Base-by-base conservation (phyloP, 768 basidiomycete species). In the Trametes cinnabarina region DNA sequence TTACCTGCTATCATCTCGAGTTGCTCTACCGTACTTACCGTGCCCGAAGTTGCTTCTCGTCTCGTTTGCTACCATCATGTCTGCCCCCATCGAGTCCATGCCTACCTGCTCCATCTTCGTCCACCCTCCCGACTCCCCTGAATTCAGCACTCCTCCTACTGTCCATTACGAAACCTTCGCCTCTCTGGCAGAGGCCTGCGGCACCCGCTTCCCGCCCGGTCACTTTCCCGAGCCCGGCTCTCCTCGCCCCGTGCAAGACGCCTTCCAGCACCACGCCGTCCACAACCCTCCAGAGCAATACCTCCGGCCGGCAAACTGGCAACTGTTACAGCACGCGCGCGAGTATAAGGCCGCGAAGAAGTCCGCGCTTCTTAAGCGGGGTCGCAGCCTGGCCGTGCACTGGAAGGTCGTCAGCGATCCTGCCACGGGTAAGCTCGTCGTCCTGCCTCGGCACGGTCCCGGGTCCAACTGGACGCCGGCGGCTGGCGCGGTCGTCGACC, bases 301-400 rank as follows among this genome's bases (percentile, higher is more conserved):
- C 34, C 44, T 55, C 23, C 53, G 23, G 1, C 43, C 44, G 3
- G 35, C 53, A 9, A 30, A 22, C 14, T 32, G n/a, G 8, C 32
- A 26, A 2, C 15, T 34, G 22, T 12, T 20, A 4, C 10, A 17
- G 23, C 22, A 40, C 12, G 32, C 47, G 30, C 47, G 34, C 3
- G 25, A 50, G 48, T 30, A 12, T 14, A 42, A 43, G n/a, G 51
- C 28, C 8, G 17, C 22, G 12, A 46, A 25, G 43, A 34, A 17
- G n/a, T 17, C 30, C 12, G 6, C 30, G 30, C 30, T 40, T 26
- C 25, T 20, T 22, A 14, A n/a, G 6, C 54, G 54, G 4, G 54
- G 46, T 37, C 54, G 53, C 17, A 20, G 54, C 54, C 22, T 41
- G 35, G 46, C 46, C 26, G 54, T 47, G 2, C 54, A 46, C 17